Percentiles rank a stretch among this genome's conserved stretches.
phyloP scores from a whole-genome alignment of 1,284 basidiomycete genomes.

The Cryptococcus maquisensis region DNA sequence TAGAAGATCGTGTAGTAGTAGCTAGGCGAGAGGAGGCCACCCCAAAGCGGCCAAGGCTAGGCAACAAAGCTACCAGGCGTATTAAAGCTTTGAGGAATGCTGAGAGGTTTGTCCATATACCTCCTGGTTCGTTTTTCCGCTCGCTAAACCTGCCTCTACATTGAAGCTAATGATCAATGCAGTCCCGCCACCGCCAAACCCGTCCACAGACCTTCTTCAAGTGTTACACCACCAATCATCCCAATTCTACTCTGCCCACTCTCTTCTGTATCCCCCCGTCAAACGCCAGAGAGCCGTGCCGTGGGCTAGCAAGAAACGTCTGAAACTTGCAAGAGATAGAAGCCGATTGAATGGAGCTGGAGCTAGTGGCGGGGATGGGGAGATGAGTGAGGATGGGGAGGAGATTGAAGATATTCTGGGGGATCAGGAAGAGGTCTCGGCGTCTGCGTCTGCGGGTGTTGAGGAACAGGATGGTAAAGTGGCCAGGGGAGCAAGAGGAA shows the following conservation, averaged over 20 bases:
- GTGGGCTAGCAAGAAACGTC: slow-evolving; percentile 14
- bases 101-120: slow-evolving; percentile 2
- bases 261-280: slow-evolving; percentile 7
- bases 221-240: slow-evolving; percentile 23
- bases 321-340: not conserved
- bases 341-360: too few species aligned
- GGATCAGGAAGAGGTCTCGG: too few species aligned
- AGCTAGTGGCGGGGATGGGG: too few species aligned
- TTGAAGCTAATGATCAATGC: not conserved
- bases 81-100: not conserved
- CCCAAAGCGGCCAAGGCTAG: too few species aligned
- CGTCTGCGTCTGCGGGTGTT: too few species aligned
- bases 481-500: slow-evolving; percentile 8
- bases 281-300: slow-evolving; percentile 6
- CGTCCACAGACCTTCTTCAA: slow-evolving; percentile 16
- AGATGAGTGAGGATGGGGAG: too few species aligned
- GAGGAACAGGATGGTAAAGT: too few species aligned
- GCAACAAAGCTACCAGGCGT: too few species aligned
- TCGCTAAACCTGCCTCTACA: not conserved
- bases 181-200: not conserved
- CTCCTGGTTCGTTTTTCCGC: not conserved
- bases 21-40: too few species aligned
- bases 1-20: not conserved
- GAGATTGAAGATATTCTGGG: too few species aligned
- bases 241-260: slow-evolving; percentile 14